These are phyloP conservation scores for Venturia carpophila DNA, from an alignment of 2,329 filamentous ascomycete genomes.

Conservation along the genomic window DNA sequence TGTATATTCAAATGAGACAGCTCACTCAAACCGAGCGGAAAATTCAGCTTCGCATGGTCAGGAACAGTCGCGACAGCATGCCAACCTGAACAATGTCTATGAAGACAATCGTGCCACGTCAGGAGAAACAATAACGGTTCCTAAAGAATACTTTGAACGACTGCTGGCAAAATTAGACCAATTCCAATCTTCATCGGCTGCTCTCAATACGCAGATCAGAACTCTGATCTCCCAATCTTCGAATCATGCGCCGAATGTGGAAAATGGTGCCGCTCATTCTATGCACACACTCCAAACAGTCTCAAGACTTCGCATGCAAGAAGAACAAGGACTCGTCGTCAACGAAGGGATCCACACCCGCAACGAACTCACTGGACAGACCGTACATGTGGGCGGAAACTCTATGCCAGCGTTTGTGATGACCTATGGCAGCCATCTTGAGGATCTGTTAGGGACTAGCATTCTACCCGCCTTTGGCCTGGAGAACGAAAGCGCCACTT, in stretches of 20 bases:
- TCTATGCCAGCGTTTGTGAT: conserved; percentile 56
- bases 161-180: conserved; percentile 14
- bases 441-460: conserved; percentile 51
- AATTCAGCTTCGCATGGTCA: not conserved
- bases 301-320: not conserved
- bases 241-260: conserved; percentile 21
- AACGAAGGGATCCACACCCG: conserved; percentile 53
- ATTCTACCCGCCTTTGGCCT: conserved; percentile 55
- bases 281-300: not conserved
- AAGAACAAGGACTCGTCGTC: conserved; percentile 22
- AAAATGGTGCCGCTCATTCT: conserved; percentile 23
- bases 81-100: not conserved
- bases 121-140: conserved; percentile 17
- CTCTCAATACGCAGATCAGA: conserved; percentile 16
- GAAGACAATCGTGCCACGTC: not conserved
- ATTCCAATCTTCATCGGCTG: conserved; percentile 4
- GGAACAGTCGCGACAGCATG: not conserved
- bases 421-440: conserved; percentile 35
- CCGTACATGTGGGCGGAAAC: conserved; percentile 53
- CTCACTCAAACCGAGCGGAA: not conserved
- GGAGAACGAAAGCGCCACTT: conserved; percentile 57
- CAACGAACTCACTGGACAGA: conserved; percentile 53
- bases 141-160: conserved; percentile 16
- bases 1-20: conserved; percentile 12
- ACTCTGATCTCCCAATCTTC: conserved; percentile 17